These are phyloP conservation scores for Candida anglica DNA, from an alignment of 805 yeast genomes.

Conservation along the genomic window DNA sequence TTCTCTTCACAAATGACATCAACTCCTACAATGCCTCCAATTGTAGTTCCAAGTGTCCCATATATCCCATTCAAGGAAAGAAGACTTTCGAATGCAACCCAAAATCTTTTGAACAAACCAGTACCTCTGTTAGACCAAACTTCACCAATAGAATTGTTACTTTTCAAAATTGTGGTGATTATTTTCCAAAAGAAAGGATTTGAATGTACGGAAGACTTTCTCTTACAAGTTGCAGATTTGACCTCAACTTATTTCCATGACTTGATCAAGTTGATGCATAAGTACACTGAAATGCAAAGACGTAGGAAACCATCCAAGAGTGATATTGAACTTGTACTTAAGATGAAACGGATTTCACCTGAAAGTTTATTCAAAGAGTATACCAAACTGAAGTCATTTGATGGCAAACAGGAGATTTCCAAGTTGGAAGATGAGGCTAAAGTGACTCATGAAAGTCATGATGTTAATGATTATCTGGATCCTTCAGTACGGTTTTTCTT, in stretches of 20 bases:
- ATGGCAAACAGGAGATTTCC: conserved; percentile 5
- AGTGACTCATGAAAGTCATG: conserved; percentile 9
- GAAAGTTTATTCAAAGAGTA: conserved; percentile 37
- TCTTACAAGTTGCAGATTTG: conserved; percentile 25
- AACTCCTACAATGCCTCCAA: too few relatives aligned
- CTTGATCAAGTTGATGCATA: conserved; percentile 41
- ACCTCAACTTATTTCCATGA: conserved; percentile 27
- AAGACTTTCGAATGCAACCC: conserved; percentile 1
- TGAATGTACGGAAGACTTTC: conserved; percentile 20
- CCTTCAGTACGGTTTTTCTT: conserved; percentile 49
- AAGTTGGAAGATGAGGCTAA: conserved; percentile 6
- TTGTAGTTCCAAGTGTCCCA: too few relatives aligned
- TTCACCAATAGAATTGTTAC: conserved; percentile 23
- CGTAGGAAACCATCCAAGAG: conserved; percentile 49
- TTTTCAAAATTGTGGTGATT: conserved; percentile 24
- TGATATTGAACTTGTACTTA: conserved; percentile 46
- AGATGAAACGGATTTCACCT: conserved; percentile 38
- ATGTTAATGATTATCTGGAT: conserved; percentile 24
- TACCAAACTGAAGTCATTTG: conserved; percentile 10
- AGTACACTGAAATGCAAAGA: conserved; percentile 56
- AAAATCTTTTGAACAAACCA: conserved; percentile 1
- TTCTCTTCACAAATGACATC: too few relatives aligned
- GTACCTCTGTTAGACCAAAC: not conserved
- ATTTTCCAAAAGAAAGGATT: conserved; percentile 18
- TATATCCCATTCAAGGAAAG: conserved; percentile 2